Percentiles rank a stretch among this genome's conserved stretches.
Conservation (phyloP, 2,329 filamentous ascomycete genomes). For the Cercospora janseana region DNA sequence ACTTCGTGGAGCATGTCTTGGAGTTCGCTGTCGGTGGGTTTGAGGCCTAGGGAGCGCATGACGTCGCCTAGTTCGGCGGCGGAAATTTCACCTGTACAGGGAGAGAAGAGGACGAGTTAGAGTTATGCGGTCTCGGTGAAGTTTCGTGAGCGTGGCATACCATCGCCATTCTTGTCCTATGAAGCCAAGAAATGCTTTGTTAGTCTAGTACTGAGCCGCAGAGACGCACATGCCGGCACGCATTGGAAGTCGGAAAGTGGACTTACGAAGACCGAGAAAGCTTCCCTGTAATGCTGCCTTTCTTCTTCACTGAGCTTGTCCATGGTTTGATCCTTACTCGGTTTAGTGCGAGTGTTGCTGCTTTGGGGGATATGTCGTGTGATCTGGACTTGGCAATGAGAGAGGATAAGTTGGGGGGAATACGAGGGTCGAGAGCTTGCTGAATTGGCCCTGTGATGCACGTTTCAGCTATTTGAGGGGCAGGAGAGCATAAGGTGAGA, state of each 20-base stretch:
- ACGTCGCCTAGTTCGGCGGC: conserved; percentile 23
- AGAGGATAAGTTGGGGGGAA: not conserved
- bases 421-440: too few species aligned
- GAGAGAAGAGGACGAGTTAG: not conserved
- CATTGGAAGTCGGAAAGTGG: not conserved
- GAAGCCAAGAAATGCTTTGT: conserved; percentile 1
- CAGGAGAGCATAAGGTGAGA: not conserved
- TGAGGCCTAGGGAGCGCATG: conserved; percentile 22
- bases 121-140: too few species aligned
- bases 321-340: too few species aligned
- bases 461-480: conserved; percentile 9
- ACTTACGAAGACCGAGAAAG: conserved; percentile 20
- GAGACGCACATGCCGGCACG: not conserved
- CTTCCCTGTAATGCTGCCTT: conserved; percentile 17
- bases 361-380: not conserved
- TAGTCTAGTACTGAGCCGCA: not conserved
- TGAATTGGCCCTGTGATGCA: not conserved
- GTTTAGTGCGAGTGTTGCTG: not conserved
- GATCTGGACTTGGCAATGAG: not conserved
- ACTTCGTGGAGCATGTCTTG: conserved; percentile 25
- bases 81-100: conserved; percentile 20
- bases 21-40: conserved; percentile 21
- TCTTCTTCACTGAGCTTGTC: conserved; percentile 19
- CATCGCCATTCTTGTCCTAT: conserved; percentile 25
- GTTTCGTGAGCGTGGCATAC: conserved; percentile 5